These are phyloP conservation scores for Trichoderma sp. DNA, from an alignment of 2,329 filamentous ascomycete genomes.

Conservation along the genomic window DNA sequence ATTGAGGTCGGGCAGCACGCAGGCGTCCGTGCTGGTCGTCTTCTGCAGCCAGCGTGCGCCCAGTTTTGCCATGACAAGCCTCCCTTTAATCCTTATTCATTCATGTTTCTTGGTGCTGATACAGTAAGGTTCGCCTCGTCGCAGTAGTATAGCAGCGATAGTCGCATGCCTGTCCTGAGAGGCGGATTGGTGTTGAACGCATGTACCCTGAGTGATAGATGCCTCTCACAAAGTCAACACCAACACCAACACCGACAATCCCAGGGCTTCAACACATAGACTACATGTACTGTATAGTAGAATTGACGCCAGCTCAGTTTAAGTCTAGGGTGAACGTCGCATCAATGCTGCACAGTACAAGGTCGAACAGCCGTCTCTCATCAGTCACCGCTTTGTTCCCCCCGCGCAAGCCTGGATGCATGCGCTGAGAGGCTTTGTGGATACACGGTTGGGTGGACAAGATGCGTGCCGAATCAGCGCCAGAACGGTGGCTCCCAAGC, in stretches of 20 bases:
- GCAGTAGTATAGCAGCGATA: neutral
- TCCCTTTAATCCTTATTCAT: neutral
- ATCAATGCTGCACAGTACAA: slow-evolving; percentile 4
- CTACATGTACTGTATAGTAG: neutral
- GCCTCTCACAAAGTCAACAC: neutral
- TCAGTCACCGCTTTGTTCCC: slow-evolving; percentile 11
- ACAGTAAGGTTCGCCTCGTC: neutral
- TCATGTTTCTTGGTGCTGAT: neutral
- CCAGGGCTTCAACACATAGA: neutral
- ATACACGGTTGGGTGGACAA: slow-evolving; percentile 4
- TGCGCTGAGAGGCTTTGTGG: slow-evolving; percentile 16
- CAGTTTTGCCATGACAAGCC: neutral
- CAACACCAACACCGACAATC: neutral
- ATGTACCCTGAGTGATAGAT: neutral
- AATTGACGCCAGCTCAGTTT: neutral
- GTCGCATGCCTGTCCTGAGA: neutral
- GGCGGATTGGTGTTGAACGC: neutral
- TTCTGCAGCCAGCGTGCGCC: neutral
- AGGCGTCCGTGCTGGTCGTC: neutral
- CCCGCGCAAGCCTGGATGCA: slow-evolving; percentile 9
- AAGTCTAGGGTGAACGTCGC: neutral
- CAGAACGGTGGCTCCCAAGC: neutral
- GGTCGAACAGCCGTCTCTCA: neutral
- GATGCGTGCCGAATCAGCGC: slow-evolving; percentile 14
- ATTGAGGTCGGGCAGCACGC: slow-evolving; percentile 21